Evolutionary conservation across 2,329 filamentous ascomycete species (phyloP), one percentile per base, ranked within the genome.

Genomic region (Xylariomycetidae sp.): DNA sequence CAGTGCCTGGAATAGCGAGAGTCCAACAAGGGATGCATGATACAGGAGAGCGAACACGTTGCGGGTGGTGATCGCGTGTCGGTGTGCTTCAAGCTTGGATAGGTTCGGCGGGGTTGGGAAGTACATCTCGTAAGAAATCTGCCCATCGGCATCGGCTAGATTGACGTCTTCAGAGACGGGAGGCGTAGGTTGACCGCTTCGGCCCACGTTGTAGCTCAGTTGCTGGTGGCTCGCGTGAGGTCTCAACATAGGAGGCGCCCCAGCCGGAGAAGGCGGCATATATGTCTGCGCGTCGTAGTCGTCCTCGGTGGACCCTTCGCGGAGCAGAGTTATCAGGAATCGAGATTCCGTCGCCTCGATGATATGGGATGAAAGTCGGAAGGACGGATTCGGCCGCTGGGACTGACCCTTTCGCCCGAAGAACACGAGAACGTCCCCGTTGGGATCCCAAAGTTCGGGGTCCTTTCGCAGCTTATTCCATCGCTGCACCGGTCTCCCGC

Each of bases 1-100:
- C 5, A 86, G 59, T 22, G 80, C 77, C 45, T 83, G 77, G 43
- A 71, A 73, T 1, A 85, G 54, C 4, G 80, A 78, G 2, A 75
- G 49, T 0, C 82, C 82, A 3, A 85, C 80, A 0, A 85, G 64
- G 0, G 80, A 80, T 15, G 75, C 74, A 32, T 76, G 69, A 46
- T 77, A 80, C 2, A 85, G 56, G 20, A 85, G 58, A 0, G 80
- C 81, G 45, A 86, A 77, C 27, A 85, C 72, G 47, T 85, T 86
- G 14, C 82, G 72, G 1, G 80, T 81, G 0, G 81, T 80, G 29
- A 85, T 67, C 44, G 80, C 76, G 42, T 82, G 68, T 1, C 76
- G 65, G 2, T 70, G 64, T 34, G 69, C 70, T 26, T 69, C 72
- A 13, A 56, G 56, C 49, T 57, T 69, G 45, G 50, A 67, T 25